Base-by-base conservation (phyloP, 2,329 filamentous ascomycete genomes). In the Seiridium unicorne region DNA sequence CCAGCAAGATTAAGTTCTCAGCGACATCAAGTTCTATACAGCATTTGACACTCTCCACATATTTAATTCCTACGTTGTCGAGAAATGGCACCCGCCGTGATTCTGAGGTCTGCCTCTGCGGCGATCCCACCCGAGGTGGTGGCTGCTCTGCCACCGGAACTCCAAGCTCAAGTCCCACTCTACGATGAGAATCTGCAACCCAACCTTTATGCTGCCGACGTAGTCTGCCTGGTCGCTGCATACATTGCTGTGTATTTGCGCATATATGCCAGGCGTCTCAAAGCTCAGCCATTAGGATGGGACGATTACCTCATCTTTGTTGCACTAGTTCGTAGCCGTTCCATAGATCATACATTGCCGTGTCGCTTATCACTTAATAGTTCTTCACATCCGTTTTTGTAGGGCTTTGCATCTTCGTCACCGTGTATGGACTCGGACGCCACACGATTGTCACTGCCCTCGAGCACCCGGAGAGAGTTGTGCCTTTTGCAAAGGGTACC, bases 141-240 rank as follows among this genome's bases (percentile, higher is more conserved):
- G 51, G 13, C n/a, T 1, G 54, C 81, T 77, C 59, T 86, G 79
- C 51, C 86, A 77, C 0, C 86, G 86, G 75, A 76, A 81, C 68
- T 81, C 83, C 6, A 77, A 69, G 38, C 76, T 76, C 2, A 70
- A 65, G 49, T 73, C 74, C 4, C 84, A 84, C 75, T 86, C 81
- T 7, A 80, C 82, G 51, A 54, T 8, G 51, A 54, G 13, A 54
- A 31, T n/a, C 35, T 54, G 51, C 51, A 54, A 10, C 51, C 51
- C 4, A 54, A 54, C 6, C 51, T 54, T 3, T 54, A 54, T 31
- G 51, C 35, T 6, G 1, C 51, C 7, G 51, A 54, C 40, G 51
- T 26, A 3, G 38, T 54, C n/a, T 54, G 51, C 31, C 35, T 54
- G 1, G 35, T 18, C 13, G 35, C 35, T 11, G 51, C 51, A 11